Percentiles rank a stretch among this genome's conserved stretches.
These are phyloP conservation scores for Curvularia sp. DNA, from an alignment of 2,329 filamentous ascomycete genomes.

Conservation along the genomic window DNA sequence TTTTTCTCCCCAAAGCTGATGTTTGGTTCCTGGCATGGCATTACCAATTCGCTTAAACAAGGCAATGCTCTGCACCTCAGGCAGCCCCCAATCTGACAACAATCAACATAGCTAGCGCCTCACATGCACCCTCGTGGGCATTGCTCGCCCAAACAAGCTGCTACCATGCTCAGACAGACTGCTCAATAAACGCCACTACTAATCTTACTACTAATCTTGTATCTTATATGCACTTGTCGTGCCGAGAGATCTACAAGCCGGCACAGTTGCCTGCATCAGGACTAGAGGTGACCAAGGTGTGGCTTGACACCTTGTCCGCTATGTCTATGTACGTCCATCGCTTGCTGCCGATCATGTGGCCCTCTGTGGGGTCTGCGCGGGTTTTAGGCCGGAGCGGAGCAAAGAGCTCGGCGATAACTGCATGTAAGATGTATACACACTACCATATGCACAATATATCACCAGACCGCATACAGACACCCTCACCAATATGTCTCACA, in stretches of 20 bases:
- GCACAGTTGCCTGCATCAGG: background rate
- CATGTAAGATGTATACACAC: no score
- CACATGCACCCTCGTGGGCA: background rate
- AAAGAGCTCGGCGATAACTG: background rate
- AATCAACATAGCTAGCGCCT: conserved; percentile 6
- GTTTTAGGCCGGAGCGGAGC: background rate
- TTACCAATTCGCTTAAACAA: conserved; percentile 15
- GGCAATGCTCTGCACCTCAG: conserved; percentile 19
- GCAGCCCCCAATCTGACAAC: conserved; percentile 14
- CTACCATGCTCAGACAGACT: conserved; percentile 2
- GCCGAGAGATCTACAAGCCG: background rate
- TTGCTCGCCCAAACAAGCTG: conserved; percentile 5
- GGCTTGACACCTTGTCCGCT: conserved; percentile 5
- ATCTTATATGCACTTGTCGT: background rate
- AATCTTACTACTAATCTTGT: background rate
- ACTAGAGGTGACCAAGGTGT: background rate
- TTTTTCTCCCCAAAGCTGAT: conserved; percentile 2
- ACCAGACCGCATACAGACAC: background rate
- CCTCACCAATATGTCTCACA: background rate
- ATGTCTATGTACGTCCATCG: background rate
- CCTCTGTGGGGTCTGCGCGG: conserved; percentile 2
- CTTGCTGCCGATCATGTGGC: conserved; percentile 3
- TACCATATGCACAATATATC: background rate
- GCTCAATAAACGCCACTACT: conserved; percentile 7
- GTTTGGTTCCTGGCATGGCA: conserved; percentile 3